Base-by-base conservation (phyloP, 2,329 filamentous ascomycete genomes). In the Aspergillus flavus region DNA sequence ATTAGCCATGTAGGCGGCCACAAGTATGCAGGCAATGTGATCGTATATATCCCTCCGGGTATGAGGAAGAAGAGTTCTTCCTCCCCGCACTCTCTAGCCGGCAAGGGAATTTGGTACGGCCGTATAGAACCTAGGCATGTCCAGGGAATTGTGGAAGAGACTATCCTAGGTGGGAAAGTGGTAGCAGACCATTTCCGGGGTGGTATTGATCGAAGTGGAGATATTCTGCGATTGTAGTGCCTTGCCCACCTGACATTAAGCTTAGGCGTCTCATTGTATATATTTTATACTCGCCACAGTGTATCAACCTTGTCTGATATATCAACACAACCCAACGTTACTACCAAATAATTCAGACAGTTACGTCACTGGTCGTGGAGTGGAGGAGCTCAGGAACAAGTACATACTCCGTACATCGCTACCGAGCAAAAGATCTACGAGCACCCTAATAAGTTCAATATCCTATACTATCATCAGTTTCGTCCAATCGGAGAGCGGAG, bases 21-120 rank as follows among this genome's bases (percentile, higher is more conserved):
- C 82, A 97, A 97, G 82, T 98, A 95, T 81, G 91, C 90, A 43
- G 94, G 94, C 46, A 98, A 98, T 73, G 88, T 97, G 69, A 91
- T 98, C 81, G 83, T 98, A 0, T 98, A 98, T 77, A 86, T 80
- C 12, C 78, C 78, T 2, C 74, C 75, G 1, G 69, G 68, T 16
- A 73, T 79, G 70, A 73, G 59, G 41, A 54, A 68, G 14, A 66
- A 64, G n/a, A 52, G 50, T 34, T 65, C 64, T 21, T 66, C 65
- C 26, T 62, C 60, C n/a, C 59, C 63, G 58, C 74, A 76, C 62
- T 74, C 77, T 54, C 71, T 80, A 68, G 77, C 78, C 11, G 78
- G 78, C 6, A 80, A 75, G 64, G 78, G 78, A 0, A 94, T 97
- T 69, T 97, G 94, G 94, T 86, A 97, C 65, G 94, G 92, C 21